Evolutionary conservation across 2,329 filamentous ascomycete species (phyloP), one percentile per base, ranked within the genome.

Genomic region (Proliferodiscus dingleyae): DNA sequence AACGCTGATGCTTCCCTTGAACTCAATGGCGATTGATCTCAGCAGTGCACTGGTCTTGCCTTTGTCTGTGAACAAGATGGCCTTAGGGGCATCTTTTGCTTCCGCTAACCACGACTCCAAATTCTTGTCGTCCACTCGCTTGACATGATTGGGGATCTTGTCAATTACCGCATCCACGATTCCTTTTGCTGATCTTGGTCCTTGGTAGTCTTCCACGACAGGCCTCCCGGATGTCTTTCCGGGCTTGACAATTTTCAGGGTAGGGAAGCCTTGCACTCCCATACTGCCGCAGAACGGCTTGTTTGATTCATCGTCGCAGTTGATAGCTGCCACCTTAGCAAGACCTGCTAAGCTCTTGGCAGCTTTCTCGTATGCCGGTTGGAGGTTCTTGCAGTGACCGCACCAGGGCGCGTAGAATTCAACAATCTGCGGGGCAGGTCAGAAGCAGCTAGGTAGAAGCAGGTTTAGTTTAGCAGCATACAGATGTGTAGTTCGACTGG

Each of bases 371-470:
- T 93, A 98, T 36, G 88, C 87, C 3, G 90, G 91, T 70, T 96
- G 90, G 61, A 98, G 84, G 69, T 86, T 96, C 70, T 95, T 79
- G 72, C 93, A 98, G 70, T 97, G 93, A 33, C 91, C 93, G 62
- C 93, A 97, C 91, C 91, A 97, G 19, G 91, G 91, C 7, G 91
- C 91, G 63, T 95, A 97, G 76, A 97, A 97, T 69, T 90, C 88
- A 64, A 81, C 70, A 37, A 81, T 76, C 76, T 82, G 55, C 29
- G 42, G 46, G 49, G 50, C 38, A 45, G 47, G 18, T 47, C 53
- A 24, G 34, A n/a, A n/a, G n/a, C n/a, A n/a, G n/a, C n/a, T n/a
- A n/a, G n/a, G n/a, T n/a, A 4, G n/a, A n/a, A 22, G 21, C 21
- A 26, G 22, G 24, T 15, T 18, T 9, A 38, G 15, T 19, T 21